phyloP scores from a whole-genome alignment of 306 rosid species.

The Cercis canadensis region DNA sequence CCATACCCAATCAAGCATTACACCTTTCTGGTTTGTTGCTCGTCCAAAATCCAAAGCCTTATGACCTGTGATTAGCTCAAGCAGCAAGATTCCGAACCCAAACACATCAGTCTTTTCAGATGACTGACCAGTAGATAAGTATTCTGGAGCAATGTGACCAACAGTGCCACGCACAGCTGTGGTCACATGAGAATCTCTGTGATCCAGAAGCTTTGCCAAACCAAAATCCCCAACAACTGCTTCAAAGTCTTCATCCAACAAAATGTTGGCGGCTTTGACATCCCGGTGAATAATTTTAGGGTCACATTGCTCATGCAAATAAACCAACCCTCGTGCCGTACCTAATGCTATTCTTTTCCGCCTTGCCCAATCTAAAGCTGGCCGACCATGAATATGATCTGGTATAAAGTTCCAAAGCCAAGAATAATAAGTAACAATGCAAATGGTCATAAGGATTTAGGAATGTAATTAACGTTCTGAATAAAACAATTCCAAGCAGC shows the following conservation, averaged over 20 bases:
- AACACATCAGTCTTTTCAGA: constrained; percentile 98
- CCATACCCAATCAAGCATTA: constrained; percentile 96
- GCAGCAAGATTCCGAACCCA: constrained; percentile 93
- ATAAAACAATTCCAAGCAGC: constrained; percentile 1
- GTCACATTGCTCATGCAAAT: constrained; percentile 97
- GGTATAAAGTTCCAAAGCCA: constrained; percentile 40
- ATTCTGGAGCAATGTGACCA: constrained; percentile 98
- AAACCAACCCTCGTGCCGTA: constrained; percentile 95
- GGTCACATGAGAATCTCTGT: constrained; percentile 95
- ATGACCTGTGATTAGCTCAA: constrained; percentile 95
- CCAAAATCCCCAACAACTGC: constrained; percentile 99
- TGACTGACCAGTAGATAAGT: constrained; percentile 93
- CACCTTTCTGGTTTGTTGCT: constrained; percentile 92
- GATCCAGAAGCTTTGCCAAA: constrained; percentile 96
- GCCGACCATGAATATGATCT: constrained; percentile 78
- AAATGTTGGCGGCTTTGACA: constrained; percentile 95
- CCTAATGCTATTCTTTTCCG: constrained; percentile 96
- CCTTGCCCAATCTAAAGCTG: constrained; percentile 89
- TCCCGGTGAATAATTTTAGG: constrained; percentile 97
- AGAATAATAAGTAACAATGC: constrained; percentile 15
- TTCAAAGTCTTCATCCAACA: constrained; percentile 93
- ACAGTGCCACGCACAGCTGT: constrained; percentile 98
- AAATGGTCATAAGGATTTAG: background rate
- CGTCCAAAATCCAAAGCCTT: constrained; percentile 97
- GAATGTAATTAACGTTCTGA: constrained; percentile 22